A percentile compares a stretch with the other conserved stretches of the same genome.
Conservation (phyloP, 2,329 filamentous ascomycete species). For the Penicillium decumbens region DNA sequence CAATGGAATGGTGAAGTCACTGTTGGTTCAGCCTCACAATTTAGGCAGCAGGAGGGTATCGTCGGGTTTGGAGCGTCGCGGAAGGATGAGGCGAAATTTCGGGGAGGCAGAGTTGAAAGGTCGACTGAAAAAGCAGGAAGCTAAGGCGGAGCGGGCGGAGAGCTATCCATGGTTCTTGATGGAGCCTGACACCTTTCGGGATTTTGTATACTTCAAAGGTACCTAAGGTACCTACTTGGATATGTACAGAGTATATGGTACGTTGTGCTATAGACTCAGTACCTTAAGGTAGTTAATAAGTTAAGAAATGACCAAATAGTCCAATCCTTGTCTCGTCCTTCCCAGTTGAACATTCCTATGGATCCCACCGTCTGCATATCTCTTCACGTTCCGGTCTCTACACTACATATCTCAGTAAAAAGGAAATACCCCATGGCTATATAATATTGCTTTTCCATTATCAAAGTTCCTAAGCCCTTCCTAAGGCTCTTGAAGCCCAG, state of each 20-base stretch:
- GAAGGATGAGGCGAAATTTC: constrained; percentile 1
- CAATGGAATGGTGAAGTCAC: constrained; percentile 13
- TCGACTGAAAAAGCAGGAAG: constrained; percentile 1
- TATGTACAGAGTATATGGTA: not conserved
- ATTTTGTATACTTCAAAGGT: not conserved
- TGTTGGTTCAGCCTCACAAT: constrained; percentile 36
- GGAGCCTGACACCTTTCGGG: constrained; percentile 18
- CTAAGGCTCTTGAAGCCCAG: not conserved
- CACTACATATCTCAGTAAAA: not conserved
- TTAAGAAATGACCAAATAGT: no score
- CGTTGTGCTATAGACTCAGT: no score
- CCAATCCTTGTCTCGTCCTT: no score
- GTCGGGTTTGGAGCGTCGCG: constrained; percentile 4
- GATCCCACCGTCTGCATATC: no score
- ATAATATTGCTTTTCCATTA: not conserved
- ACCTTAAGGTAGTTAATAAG: no score
- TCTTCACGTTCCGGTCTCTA: no score
- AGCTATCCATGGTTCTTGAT: constrained; percentile 28
- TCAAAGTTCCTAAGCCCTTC: not conserved
- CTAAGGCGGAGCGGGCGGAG: constrained; percentile 20
- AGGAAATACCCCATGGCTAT: not conserved
- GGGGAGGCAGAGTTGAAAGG: constrained; percentile 1
- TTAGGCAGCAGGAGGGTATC: constrained; percentile 32
- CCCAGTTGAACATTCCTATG: no score
- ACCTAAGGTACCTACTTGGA: not conserved